Conservation (phyloP, 2,329 filamentous ascomycete genomes). For the Colletotrichum orchidophilum region DNA sequence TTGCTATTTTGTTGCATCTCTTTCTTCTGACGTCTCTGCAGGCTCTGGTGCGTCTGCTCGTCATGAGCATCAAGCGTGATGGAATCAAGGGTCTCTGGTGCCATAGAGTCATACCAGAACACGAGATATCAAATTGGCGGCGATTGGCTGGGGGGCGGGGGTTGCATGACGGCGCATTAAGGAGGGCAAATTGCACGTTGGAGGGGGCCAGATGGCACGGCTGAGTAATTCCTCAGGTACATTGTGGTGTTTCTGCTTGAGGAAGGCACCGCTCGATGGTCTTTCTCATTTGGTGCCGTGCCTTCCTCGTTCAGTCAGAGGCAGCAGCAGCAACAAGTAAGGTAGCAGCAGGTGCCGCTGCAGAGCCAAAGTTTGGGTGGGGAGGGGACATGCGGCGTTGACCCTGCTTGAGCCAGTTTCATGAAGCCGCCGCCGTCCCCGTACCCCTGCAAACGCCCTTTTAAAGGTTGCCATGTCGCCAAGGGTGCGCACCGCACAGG, state of each 20-base stretch:
- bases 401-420: conserved; percentile 33
- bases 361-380: conserved; percentile 17
- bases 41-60: not conserved
- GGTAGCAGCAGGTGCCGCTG: conserved; percentile 2
- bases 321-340: not conserved
- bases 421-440: conserved; percentile 24
- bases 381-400: conserved; percentile 18
- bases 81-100: not conserved
- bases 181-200: conserved; percentile 25
- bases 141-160: conserved; percentile 7
- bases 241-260: not conserved
- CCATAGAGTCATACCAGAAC: not conserved
- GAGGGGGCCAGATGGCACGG: not conserved
- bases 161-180: conserved; percentile 24
- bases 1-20: not conserved
- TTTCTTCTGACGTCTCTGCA: not conserved
- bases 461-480: not conserved
- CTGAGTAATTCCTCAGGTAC: conserved; percentile 21
- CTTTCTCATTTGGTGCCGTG: not conserved
- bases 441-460: conserved; percentile 24
- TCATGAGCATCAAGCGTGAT: not conserved
- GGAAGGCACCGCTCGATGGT: not conserved
- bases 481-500: not conserved
- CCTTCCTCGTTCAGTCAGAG: not conserved
- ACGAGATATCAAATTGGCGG: conserved; percentile 11